Base-by-base conservation (phyloP, 352 stramenopile genomes). In the Phytophthora hibernalis region DNA sequence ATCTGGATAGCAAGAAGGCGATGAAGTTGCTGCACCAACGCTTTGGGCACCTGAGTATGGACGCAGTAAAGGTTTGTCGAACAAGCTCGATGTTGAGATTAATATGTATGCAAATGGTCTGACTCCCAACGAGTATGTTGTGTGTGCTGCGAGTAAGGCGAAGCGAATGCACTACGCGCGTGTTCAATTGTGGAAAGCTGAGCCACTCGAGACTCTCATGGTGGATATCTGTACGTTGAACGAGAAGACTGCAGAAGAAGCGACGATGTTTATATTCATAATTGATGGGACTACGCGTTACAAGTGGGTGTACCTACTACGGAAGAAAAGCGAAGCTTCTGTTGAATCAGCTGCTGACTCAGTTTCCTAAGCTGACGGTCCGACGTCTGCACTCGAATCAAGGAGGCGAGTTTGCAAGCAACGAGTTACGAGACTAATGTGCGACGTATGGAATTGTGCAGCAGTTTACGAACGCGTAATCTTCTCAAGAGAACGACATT, bases 251-350 rank as follows among this genome's bases (percentile, higher is more conserved):
- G n/a, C n/a, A n/a, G n/a, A n/a, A n/a, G n/a, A n/a, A n/a, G n/a
- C n/a, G n/a, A n/a, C n/a, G n/a, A n/a, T n/a, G n/a, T n/a, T n/a
- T n/a, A n/a, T n/a, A n/a, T n/a, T n/a, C n/a, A n/a, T n/a, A n/a
- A n/a, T n/a, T n/a, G n/a, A n/a, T n/a, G n/a, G n/a, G n/a, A 30
- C 52, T 1, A 71, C 44, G 0, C 26, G 55, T 8, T 68, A 52
- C 28, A 68, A 68, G 31, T 76, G 61, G 61, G 35, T 13, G 15
- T 76, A 40, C 20, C 33, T 65, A 5, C 7, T 68, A 0, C 18
- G 49, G 18, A 31, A n/a, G 3, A 75, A 68, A 52, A 53, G 38
- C 28, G 55, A 70, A 28, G 55, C 67, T 37, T 3, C 33, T 71
- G 54, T 8, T 74, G 20, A 54, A 33, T 12, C 13, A 10, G 3